Conservation (phyloP, 257 asterid genomes). For the Cruciata laevipes region DNA sequence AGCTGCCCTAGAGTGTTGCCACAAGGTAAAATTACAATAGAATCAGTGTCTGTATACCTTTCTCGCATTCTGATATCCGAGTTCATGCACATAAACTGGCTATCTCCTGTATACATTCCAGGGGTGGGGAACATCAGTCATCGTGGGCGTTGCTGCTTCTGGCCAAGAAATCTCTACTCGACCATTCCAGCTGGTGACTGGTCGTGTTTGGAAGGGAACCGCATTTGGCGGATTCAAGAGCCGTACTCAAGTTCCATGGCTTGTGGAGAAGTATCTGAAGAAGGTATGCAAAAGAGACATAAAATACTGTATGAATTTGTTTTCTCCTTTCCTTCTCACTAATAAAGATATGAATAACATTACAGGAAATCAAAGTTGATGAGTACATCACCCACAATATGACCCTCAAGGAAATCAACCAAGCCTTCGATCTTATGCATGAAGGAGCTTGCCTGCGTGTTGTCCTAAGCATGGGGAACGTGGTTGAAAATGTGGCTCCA, state of each 20-base stretch:
- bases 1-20: constrained; percentile 97
- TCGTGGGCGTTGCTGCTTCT: constrained; percentile 99
- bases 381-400: constrained; percentile 84
- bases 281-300: constrained; percentile 38
- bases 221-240: constrained; percentile 98
- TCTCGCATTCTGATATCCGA: not conserved
- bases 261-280: constrained; percentile 85
- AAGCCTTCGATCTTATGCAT: constrained; percentile 90
- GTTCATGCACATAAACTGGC: constrained; percentile 8
- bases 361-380: constrained; percentile 94
- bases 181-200: constrained; percentile 96
- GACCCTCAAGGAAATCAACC: constrained; percentile 67
- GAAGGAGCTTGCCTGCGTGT: constrained; percentile 78
- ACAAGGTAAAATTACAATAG: constrained; percentile 53
- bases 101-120: constrained; percentile 18
- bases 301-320: not conserved
- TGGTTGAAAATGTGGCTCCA: constrained; percentile 28
- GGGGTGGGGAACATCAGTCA: constrained; percentile 99
- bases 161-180: constrained; percentile 98
- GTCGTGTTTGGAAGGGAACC: constrained; percentile 99
- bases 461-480: constrained; percentile 59
- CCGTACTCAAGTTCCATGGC: constrained; percentile 97
- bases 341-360: not conserved
- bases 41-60: not conserved
- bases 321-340: not conserved